Evolutionary conservation across 2,329 filamentous ascomycete species (phyloP).

Genomic region (Fusarium sp.): DNA sequence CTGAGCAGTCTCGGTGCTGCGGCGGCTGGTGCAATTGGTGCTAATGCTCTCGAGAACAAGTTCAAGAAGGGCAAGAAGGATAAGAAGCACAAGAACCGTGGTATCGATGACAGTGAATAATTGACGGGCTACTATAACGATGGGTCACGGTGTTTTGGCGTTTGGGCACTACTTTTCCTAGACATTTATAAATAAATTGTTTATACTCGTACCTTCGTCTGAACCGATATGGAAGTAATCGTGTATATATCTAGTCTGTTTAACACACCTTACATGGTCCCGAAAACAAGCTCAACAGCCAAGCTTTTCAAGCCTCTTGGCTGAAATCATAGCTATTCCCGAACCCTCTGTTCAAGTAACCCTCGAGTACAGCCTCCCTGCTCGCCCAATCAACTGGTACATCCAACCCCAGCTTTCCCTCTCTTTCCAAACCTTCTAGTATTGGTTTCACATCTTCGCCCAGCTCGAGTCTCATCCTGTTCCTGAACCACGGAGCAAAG

Average conservation of each 20-base stretch:
- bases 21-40: conserved; percentile 66
- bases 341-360: conserved; percentile 67
- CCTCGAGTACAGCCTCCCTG: conserved; percentile 55
- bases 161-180: conserved; percentile 5
- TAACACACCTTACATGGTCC: neutral
- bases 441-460: conserved; percentile 60
- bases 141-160: conserved; percentile 26
- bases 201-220: neutral
- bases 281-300: conserved; percentile 24
- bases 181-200: neutral
- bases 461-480: conserved; percentile 67
- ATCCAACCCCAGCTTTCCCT: conserved; percentile 56
- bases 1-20: conserved; percentile 64
- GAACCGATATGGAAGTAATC: neutral
- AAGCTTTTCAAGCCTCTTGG: conserved; percentile 53
- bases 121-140: conserved; percentile 22
- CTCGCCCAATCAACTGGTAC: conserved; percentile 63
- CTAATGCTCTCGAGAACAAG: conserved; percentile 62
- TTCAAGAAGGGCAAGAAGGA: conserved; percentile 51
- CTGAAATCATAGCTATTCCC: conserved; percentile 73
- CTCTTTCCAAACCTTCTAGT: conserved; percentile 58
- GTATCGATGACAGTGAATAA: conserved; percentile 44
- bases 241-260: neutral
- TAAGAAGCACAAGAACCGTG: conserved; percentile 44
- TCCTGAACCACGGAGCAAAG: conserved; percentile 69